These are phyloP conservation scores for Lyophyllum semitale DNA, from an alignment of 768 basidiomycete genomes.

Conservation along the genomic window DNA sequence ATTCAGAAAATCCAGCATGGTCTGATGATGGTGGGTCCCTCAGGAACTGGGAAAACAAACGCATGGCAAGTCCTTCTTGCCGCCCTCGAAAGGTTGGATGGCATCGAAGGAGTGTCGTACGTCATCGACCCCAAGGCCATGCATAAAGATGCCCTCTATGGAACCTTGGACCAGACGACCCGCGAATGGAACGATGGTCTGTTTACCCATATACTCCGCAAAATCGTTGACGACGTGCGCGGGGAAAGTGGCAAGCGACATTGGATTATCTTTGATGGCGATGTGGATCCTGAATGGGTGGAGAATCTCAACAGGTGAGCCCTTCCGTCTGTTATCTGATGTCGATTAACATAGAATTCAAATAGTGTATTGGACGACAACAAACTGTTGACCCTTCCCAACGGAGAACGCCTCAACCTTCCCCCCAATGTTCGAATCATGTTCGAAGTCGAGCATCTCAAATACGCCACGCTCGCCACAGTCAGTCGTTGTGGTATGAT, in stretches of 20 bases:
- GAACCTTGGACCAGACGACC: conserved; percentile 94
- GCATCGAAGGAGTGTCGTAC: conserved; percentile 89
- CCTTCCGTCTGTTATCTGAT: conserved; percentile 13
- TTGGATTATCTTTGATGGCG: conserved; percentile 99
- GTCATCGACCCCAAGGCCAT: conserved; percentile 99
- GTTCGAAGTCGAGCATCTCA: conserved; percentile 98
- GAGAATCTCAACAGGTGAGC: conserved; percentile 96
- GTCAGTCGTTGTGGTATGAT: conserved; percentile 99
- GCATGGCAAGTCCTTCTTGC: conserved; percentile 94
- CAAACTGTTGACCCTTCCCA: conserved; percentile 94
- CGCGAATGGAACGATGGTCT: conserved; percentile 99
- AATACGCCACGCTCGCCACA: conserved; percentile 95
- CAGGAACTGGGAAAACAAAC: conserved; percentile 94
- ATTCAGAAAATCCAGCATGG: conserved; percentile 99
- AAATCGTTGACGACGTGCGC: conserved; percentile 97
- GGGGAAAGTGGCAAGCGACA: conserved; percentile 96
- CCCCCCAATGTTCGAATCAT: conserved; percentile 98
- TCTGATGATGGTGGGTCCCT: conserved; percentile 99
- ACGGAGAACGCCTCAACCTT: conserved; percentile 96
- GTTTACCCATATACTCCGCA: conserved; percentile 96
- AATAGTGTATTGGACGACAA: conserved; percentile 96
- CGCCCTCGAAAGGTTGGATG: conserved; percentile 89
- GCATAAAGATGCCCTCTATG: conserved; percentile 97
- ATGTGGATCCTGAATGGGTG: conserved; percentile 99
- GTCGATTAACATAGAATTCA: neutral